Base-by-base conservation (phyloP, 1,139 yeast species). In the Taphrina wiesneri region DNA sequence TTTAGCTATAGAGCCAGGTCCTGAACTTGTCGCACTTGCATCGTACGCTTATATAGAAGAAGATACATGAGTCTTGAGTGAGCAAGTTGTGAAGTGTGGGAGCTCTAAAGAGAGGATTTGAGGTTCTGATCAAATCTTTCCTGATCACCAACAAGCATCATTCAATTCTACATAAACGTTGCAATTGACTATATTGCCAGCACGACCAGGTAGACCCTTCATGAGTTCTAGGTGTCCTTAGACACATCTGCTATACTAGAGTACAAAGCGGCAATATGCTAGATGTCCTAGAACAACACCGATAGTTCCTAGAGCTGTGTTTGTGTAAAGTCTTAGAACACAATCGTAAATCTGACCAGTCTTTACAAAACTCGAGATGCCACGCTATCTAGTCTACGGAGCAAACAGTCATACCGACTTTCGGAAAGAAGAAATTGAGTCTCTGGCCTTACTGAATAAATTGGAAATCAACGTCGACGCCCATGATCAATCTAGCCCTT, bases 351-450 rank as follows among this genome's bases (percentile, higher is more conserved):
- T n/a, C n/a, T n/a, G n/a, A n/a, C n/a, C n/a, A n/a, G n/a, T n/a
- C n/a, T n/a, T n/a, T n/a, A n/a, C n/a, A n/a, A 2, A 26, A 1
- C 28, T 17, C 13, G 26, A 13, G n/a, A 60, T 60, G 64, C 56
- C 64, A 5, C 53, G 36, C 6, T 93, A 90, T 75, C 77, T 93
- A 68, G 80, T 93, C 51, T 85, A 87, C 75, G 81, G 93, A 74
- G 96, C 97, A 5, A 97, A 92, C 75, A 84, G 87, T 61, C 90
- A 90, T 74, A 85, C 88, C 66, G 82, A 83, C 70, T 93, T 93
- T 76, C 81, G 99, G 63, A 75, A 77, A 57, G 90, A 96, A 0
- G 99, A 93, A 75, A 78, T 93, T 51, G 91, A 88, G 73, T 88
- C 98, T 0, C 76, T 93, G 60, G 97, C 98, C 0, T 85, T 83